Evolutionary conservation across 2,329 filamentous ascomycete genomes (phyloP).

Genomic region (Phaeophleospora eucalypticola): DNA sequence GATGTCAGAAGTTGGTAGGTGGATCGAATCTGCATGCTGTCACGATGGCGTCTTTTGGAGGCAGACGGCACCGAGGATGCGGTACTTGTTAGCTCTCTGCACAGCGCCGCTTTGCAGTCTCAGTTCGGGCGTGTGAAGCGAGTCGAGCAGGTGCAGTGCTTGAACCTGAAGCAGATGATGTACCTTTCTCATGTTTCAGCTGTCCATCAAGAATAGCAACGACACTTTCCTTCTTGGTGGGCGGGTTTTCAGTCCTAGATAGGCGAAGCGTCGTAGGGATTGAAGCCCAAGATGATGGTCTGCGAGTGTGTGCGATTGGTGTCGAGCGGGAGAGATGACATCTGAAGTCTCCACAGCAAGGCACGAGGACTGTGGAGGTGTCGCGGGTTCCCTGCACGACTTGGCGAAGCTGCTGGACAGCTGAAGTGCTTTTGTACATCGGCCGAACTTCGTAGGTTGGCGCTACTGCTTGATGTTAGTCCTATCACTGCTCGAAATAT

Average conservation of each 20-base stretch:
- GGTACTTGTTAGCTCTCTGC: too few relatives aligned
- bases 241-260: not conserved
- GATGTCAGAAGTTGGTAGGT: not conserved
- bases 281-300: not conserved
- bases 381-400: not conserved
- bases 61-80: slow-evolving; percentile 4
- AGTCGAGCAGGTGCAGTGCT: not conserved
- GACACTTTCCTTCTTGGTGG: not conserved
- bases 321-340: not conserved
- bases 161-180: not conserved
- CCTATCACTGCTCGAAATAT: not conserved
- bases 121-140: too few relatives aligned
- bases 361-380: not conserved
- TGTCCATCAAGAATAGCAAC: not conserved
- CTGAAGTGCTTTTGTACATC: not conserved
- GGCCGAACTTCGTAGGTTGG: slow-evolving; percentile 3
- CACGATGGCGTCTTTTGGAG: slow-evolving; percentile 8
- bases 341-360: not conserved
- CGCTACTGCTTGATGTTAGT: not conserved
- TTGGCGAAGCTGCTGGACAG: not conserved
- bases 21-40: slow-evolving; percentile 1
- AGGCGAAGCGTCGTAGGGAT: not conserved
- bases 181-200: not conserved
- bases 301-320: not conserved
- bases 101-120: slow-evolving; percentile 3